phyloP scores from a whole-genome alignment of 1,284 basidiomycete genomes.

The Cutaneotrichosporon sp. region DNA sequence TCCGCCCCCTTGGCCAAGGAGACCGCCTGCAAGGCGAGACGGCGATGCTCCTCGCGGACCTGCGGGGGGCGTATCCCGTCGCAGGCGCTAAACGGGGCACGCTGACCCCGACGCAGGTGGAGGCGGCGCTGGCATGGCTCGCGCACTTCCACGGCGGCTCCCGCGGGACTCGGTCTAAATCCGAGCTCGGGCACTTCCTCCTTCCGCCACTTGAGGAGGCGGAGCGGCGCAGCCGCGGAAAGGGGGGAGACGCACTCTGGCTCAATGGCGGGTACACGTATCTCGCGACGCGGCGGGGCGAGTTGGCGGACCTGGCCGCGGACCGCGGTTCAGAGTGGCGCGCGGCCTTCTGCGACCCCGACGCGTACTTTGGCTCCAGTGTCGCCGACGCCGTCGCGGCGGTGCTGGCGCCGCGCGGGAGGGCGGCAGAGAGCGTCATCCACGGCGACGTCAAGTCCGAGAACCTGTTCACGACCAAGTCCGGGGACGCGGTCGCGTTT shows the following conservation, averaged over 20 bases:
- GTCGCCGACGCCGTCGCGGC: conserved; percentile 5
- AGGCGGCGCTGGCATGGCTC: conserved; percentile 11
- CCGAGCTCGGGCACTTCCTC: background rate
- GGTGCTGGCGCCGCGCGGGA: conserved; percentile 7
- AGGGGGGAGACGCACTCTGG: conserved; percentile 6
- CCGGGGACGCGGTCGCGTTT: conserved; percentile 9
- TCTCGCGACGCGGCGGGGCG: conserved; percentile 16
- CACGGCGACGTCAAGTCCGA: conserved; percentile 23
- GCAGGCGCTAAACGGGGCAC: conserved; percentile 11
- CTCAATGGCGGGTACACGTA: conserved; percentile 22
- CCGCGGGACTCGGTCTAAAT: background rate
- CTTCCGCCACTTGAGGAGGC: conserved; percentile 4
- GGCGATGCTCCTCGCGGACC: conserved; percentile 11
- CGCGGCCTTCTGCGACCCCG: background rate
- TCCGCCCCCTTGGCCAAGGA: background rate
- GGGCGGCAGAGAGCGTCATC: conserved; percentile 6
- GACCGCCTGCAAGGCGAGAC: background rate
- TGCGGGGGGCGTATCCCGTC: conserved; percentile 4
- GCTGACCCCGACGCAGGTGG: background rate
- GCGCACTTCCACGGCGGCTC: conserved; percentile 3
- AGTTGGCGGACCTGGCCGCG: conserved; percentile 3
- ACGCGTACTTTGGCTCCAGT: background rate
- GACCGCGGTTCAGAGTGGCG: conserved; percentile 11
- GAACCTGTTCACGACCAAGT: conserved; percentile 12
- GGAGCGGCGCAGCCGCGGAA: background rate